Evolutionary conservation across 129 eudicot genomes (phyloP), one percentile per base, ranked within the genome.

Genomic region (Ambrosia artemisiifolia): DNA sequence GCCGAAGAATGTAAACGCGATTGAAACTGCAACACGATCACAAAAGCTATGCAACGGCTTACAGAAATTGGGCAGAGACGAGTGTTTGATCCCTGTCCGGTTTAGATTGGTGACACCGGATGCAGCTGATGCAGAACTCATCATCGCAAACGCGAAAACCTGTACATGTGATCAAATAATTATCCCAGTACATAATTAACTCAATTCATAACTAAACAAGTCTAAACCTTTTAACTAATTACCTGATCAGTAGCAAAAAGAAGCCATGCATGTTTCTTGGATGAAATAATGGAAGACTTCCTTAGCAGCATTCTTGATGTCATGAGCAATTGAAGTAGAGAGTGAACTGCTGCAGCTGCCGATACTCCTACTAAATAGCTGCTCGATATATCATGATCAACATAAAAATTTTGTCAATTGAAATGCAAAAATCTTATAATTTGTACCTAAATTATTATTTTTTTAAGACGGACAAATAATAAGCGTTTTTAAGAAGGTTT

Each of bases 71-170:
- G 98, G 98, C 7, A 94, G 82, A 46, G 95, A 77, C 13, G 96
- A 80, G 71, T 94, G 98, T 28, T 60, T 85, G 44, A 94, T 88
- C 61, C 98, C 97, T 3, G 95, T 90, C 11, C 89, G 82, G 63
- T 94, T 94, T 74, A 90, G 76, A 80, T 81, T 90, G 16, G 95
- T 82, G 5, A 90, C 95, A n/a, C 98, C 96, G 0, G 96, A 83
- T 76, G 96, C 91, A 57, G 98, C 95, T 44, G 96, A 94, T 79
- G 87, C 96, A 33, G 88, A 95, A 72, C 98, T 93, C 92, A 93
- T 85, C 88, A 90, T 61, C 1, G 85, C 91, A 74, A 70, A 87
- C 6, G 91, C 89, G 72, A 94, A 90, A 17, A 87, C 71, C 97
- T 90, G 75, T 69, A 40, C 86, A 71, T 69, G 35, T 47, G n/a